Base-by-base conservation (phyloP, 768 basidiomycete species). In the Leucocoprinus sp. region DNA sequence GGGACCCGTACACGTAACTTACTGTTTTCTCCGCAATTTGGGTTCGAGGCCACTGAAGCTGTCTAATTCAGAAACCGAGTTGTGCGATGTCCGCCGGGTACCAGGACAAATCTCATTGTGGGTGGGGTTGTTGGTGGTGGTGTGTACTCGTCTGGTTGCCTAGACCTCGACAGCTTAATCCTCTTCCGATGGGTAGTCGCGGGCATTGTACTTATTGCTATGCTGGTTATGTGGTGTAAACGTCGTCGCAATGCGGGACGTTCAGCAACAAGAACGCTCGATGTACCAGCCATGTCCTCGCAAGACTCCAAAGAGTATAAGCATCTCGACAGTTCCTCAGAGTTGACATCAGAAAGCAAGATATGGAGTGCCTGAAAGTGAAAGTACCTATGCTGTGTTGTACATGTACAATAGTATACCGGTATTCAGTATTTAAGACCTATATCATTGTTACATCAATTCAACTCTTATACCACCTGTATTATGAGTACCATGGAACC, bases 1-100 rank as follows among this genome's bases (percentile, higher is more conserved):
- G 18, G 34, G 35, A 49, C n/a, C n/a, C 19, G 17, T 7, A 3
- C 11, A 49, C 48, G 48, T 43, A 8, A 26, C 41, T 33, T 44
- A 8, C 8, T 33, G 26, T 23, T 29, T 8, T 22, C 28, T 27
- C 6, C 11, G 11, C 3, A 31, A 11, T 34, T 38, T 43, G 34
- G 37, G 42, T 49, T 31, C 50, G 48, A 39, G 49, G n/a, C 39
- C 43, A 31, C 19, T 12, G 18, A n/a, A 36, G n/a, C 22, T 36
- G 9, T 23, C 15, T 21, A 36, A 37, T 4, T 11, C 17, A 45
- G 42, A 26, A 38, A 45, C 9, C n/a, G 45, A 34, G 21, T 44
- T 33, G 43, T 39, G 14, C 22, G 17, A n/a, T 50, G 49, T 34
- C 49, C 49, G 9, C 4, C 23, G 3, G 35, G 42, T 21, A 46